phyloP scores from a whole-genome alignment of 2,329 filamentous ascomycete genomes.

The Ceratocystis papillata region DNA sequence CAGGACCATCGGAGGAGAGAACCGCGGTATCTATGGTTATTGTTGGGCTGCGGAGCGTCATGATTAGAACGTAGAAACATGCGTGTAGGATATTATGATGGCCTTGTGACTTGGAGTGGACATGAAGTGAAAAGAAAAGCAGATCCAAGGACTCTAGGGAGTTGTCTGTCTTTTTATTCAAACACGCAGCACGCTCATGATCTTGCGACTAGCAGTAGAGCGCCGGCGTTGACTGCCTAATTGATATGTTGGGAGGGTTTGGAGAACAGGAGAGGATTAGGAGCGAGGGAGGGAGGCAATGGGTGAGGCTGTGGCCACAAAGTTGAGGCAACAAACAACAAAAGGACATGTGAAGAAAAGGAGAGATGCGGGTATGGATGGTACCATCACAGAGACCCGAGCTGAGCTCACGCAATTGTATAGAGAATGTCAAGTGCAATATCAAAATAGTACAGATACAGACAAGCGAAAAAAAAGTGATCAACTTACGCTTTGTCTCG shows the following conservation, averaged over 20 bases:
- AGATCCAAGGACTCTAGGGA: not conserved
- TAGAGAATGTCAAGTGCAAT: no score
- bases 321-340: constrained; percentile 4
- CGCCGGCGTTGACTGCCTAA: constrained; percentile 1
- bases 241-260: not conserved
- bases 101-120: not conserved
- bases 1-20: constrained; percentile 21
- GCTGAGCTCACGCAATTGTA: not conserved
- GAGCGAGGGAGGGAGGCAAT: constrained; percentile 6
- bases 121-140: not conserved
- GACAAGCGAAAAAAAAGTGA: not conserved
- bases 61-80: constrained; percentile 22
- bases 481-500: constrained; percentile 23
- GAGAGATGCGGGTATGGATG: not conserved
- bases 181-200: not conserved
- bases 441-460: no score
- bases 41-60: constrained; percentile 35
- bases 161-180: not conserved
- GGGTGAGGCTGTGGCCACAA: constrained; percentile 1
- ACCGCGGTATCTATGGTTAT: constrained; percentile 46
- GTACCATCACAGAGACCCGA: not conserved
- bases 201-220: not conserved
- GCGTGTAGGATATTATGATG: not conserved
- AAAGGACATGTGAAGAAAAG: not conserved
- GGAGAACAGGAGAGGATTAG: not conserved